Percentiles rank a stretch among this genome's conserved stretches.
Evolutionary conservation across 2,329 filamentous ascomycete species (phyloP).

Genomic region (Teratosphaeria pseudoeucalypti): DNA sequence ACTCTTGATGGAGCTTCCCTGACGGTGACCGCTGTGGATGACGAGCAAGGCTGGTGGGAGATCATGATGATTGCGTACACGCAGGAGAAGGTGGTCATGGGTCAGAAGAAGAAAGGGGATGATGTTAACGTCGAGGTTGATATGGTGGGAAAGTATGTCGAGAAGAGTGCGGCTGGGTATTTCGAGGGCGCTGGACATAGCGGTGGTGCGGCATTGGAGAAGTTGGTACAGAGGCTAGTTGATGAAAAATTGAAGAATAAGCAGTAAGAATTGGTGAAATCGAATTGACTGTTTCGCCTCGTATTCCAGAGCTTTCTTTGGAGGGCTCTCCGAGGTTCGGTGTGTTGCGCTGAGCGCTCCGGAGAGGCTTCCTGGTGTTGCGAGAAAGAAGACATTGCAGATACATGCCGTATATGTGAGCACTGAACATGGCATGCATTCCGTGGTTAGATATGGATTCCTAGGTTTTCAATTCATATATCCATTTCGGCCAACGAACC

Average conservation of each 20-base stretch:
- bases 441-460: too few species aligned
- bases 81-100: constrained; percentile 80
- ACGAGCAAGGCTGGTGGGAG: constrained; percentile 79
- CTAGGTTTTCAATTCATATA: too few species aligned
- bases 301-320: too few species aligned
- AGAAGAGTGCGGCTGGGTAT: constrained; percentile 80
- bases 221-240: constrained; percentile 56
- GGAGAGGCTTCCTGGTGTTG: too few species aligned
- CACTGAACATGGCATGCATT: not conserved
- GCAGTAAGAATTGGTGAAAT: not conserved
- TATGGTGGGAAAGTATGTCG: constrained; percentile 74
- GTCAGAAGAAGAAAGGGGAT: constrained; percentile 66
- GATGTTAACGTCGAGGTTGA: constrained; percentile 89
- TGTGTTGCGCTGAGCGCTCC: too few species aligned
- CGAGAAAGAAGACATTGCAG: too few species aligned
- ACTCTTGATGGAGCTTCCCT: constrained; percentile 89
- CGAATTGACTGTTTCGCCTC: not conserved
- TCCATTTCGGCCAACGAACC: too few species aligned
- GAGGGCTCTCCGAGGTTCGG: too few species aligned
- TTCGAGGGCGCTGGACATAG: constrained; percentile 48
- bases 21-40: constrained; percentile 79
- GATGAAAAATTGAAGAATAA: constrained; percentile 51
- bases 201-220: constrained; percentile 40
- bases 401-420: too few species aligned
- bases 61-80: constrained; percentile 98